Conservation (phyloP, 805 yeast genomes). For the Candida boleticola region DNA sequence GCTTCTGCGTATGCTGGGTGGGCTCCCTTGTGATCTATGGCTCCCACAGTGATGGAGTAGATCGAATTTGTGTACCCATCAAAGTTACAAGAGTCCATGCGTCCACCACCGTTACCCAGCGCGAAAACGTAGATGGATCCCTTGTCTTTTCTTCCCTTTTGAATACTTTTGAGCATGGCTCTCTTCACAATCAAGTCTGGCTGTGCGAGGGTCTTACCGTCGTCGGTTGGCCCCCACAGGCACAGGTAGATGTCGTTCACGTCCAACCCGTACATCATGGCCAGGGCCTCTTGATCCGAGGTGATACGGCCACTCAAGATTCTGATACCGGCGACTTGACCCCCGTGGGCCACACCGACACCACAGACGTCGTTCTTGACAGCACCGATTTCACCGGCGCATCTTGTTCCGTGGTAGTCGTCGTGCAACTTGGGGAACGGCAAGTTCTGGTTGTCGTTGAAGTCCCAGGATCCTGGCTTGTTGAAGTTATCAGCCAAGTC, state of each 20-base stretch:
- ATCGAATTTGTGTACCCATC: conserved; percentile 97
- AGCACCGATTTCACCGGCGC: conserved; percentile 97
- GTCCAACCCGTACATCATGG: conserved; percentile 76
- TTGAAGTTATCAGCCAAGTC: conserved; percentile 73
- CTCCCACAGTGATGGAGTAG: conserved; percentile 91
- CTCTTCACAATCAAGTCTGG: conserved; percentile 78
- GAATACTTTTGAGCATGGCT: conserved; percentile 81
- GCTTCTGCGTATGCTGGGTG: conserved; percentile 92
- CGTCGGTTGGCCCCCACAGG: conserved; percentile 98
- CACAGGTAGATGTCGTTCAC: conserved; percentile 93
- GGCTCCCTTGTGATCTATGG: conserved; percentile 79
- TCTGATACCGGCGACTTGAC: conserved; percentile 86
- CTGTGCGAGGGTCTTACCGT: conserved; percentile 81
- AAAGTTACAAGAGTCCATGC: conserved; percentile 88
- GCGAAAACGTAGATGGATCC: conserved; percentile 95
- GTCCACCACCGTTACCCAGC: conserved; percentile 86
- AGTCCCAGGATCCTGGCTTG: conserved; percentile 89
- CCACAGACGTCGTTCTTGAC: conserved; percentile 89
- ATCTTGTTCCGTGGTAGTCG: conserved; percentile 94
- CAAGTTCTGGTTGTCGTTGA: conserved; percentile 66
- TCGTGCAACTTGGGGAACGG: conserved; percentile 81
- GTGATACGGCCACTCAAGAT: conserved; percentile 80
- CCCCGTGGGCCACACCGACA: conserved; percentile 90
- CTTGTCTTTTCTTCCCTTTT: conserved; percentile 73
- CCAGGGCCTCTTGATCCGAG: conserved; percentile 86